phyloP scores from a whole-genome alignment of 306 rosid species.

The Arachis stenosperma region DNA sequence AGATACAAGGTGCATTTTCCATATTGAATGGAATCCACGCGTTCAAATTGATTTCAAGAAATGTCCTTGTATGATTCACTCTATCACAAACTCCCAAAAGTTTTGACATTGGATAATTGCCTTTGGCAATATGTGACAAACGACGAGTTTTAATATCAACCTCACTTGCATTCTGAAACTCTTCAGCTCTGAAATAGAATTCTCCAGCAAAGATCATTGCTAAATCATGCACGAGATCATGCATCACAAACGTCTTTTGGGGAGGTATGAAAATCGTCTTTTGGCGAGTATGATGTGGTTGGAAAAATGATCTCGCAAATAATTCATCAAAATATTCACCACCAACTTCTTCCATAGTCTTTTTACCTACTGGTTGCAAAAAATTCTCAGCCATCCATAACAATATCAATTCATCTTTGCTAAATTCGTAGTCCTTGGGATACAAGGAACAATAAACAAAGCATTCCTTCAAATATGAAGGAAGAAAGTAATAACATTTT shows the following conservation, averaged over 20 bases:
- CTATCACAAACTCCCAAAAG: background rate
- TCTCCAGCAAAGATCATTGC: background rate
- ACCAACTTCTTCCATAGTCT: background rate
- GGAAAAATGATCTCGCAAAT: background rate
- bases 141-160: too few species aligned
- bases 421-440: background rate
- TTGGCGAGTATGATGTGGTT: background rate
- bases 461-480: background rate
- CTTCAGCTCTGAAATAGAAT: background rate
- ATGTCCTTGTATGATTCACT: background rate
- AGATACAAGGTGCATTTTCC: too few species aligned
- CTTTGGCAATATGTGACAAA: background rate
- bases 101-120: background rate
- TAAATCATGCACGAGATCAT: background rate
- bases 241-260: background rate
- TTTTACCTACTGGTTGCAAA: background rate
- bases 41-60: background rate
- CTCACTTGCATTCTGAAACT: too few species aligned
- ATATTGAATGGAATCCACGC: background rate
- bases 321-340: background rate
- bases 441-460: background rate
- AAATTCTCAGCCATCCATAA: background rate
- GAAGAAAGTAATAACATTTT: too few species aligned
- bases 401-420: background rate
- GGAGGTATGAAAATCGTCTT: too few species aligned